A percentile compares a stretch with the other conserved stretches of the same genome.
Evolutionary conservation across 225 moss, liverwort and hornwort species (phyloP).

Genomic region (Marchantia paleacea): DNA sequence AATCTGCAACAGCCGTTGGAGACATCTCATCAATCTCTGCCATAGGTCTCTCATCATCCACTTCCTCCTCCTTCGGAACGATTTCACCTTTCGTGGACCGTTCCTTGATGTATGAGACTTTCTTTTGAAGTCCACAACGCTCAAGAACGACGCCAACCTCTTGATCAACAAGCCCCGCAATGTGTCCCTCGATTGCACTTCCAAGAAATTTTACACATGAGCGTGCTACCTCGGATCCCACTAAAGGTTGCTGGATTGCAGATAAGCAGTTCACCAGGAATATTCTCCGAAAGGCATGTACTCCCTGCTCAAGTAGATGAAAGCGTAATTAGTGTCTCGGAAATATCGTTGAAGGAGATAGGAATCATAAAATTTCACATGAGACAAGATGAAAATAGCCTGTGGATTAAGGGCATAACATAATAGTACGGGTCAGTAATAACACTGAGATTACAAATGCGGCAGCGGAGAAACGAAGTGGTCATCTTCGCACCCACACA

Average conservation of each 20-base stretch:
- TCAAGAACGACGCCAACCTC: constrained; percentile 78
- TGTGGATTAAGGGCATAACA: too few relatives aligned
- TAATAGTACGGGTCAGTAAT: too few relatives aligned
- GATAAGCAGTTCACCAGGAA: constrained; percentile 90
- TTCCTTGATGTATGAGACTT: constrained; percentile 79
- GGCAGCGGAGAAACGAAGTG: too few relatives aligned
- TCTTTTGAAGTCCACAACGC: constrained; percentile 86
- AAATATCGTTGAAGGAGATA: background rate
- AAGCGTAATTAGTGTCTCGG: background rate
- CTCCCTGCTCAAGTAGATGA: constrained; percentile 35
- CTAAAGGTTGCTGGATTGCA: constrained; percentile 89
- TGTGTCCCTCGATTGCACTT: constrained; percentile 64
- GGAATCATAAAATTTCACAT: background rate
- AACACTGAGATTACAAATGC: too few relatives aligned
- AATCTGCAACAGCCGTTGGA: constrained; percentile 67
- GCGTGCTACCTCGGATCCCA: constrained; percentile 67
- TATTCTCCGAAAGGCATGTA: constrained; percentile 67
- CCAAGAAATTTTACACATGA: constrained; percentile 57
- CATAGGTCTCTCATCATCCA: constrained; percentile 74
- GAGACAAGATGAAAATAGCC: too few relatives aligned
- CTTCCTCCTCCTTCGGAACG: constrained; percentile 76
- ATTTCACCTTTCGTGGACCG: constrained; percentile 74
- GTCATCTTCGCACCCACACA: background rate
- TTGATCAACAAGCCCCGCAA: constrained; percentile 76
- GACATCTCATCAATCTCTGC: constrained; percentile 84